Evolutionary conservation across 768 basidiomycete species (phyloP).

Genomic region (Boletus sp.): DNA sequence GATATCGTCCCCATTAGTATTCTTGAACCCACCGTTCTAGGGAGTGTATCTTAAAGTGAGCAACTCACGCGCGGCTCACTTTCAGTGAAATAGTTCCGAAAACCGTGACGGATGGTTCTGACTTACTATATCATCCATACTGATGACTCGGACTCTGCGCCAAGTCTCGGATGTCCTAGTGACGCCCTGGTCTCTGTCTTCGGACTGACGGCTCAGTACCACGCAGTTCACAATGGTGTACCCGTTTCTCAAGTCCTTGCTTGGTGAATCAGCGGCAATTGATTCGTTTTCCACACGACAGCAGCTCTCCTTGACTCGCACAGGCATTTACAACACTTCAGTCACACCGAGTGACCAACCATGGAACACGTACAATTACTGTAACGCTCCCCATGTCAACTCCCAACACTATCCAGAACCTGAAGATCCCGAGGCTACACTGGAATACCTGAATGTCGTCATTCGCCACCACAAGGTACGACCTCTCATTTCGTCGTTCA

Average conservation of each 20-base stretch:
- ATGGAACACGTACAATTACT: slow-evolving; percentile 55
- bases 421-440: slow-evolving; percentile 23
- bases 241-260: neutral
- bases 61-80: no score
- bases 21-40: no score
- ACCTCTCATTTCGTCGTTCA: neutral
- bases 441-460: slow-evolving; percentile 43
- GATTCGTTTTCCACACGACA: neutral
- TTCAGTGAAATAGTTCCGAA: neutral
- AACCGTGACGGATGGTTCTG: neutral
- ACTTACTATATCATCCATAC: neutral
- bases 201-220: neutral
- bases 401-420: slow-evolving; percentile 37
- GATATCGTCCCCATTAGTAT: no score
- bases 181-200: neutral
- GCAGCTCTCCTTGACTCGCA: slow-evolving; percentile 4
- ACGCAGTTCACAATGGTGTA: slow-evolving; percentile 11
- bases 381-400: slow-evolving; percentile 50
- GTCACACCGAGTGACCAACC: slow-evolving; percentile 38
- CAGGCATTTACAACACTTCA: slow-evolving; percentile 47
- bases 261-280: neutral
- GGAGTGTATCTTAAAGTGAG: no score
- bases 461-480: slow-evolving; percentile 50
- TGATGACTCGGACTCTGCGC: no score
- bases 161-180: neutral